Base-by-base conservation (phyloP, 1,284 basidiomycete genomes). In the Ganoderma multipileum region DNA sequence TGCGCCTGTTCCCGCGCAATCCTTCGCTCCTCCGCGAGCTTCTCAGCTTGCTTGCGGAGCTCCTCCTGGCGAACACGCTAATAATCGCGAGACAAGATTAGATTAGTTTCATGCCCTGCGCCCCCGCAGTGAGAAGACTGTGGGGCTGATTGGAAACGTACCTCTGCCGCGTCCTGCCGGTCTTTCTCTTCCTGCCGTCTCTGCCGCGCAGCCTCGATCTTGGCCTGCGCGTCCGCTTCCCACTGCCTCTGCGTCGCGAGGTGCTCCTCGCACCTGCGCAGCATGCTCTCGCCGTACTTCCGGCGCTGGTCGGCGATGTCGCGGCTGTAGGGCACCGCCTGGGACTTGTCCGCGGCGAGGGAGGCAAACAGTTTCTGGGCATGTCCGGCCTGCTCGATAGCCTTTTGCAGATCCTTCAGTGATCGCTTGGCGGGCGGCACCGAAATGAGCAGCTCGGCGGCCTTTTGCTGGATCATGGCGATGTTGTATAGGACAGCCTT, bases 381-480 rank as follows among this genome's bases (percentile, higher is more conserved):
- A 75, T 95, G 91, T n/a, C 85, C 85, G n/a, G 95, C 95, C 71
- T 95, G 91, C 59, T 90, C 87, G 62, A 96, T 90, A 0, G 92
- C 94, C 54, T 84, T 83, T 72, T 92, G 86, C 55, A 98, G 84
- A 72, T 97, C 95, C 66, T 88, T 88, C 9, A 96, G 83, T 1
- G 91, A 89, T 23, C 97, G 90, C 77, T 95, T 95, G 18, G 89
- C 83, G 0, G 91, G 86, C 2, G 86, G 85, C 26, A 96, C 82
- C 1, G 89, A 85, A 70, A 96, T 90, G 61, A 98, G 82, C 82
- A 98, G 87, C 79, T 98, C 95, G 0, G 95, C 93, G 0, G 94
- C 92, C 80, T 97, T 97, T 79, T 98, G 96, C 79, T 96, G 91
- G 44, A 98, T 95, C 92, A 98, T 96, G 65, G 96, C 96, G 76